phyloP scores from a whole-genome alignment of 2,329 filamentous ascomycete species.

The Epichloe sibirici region DNA sequence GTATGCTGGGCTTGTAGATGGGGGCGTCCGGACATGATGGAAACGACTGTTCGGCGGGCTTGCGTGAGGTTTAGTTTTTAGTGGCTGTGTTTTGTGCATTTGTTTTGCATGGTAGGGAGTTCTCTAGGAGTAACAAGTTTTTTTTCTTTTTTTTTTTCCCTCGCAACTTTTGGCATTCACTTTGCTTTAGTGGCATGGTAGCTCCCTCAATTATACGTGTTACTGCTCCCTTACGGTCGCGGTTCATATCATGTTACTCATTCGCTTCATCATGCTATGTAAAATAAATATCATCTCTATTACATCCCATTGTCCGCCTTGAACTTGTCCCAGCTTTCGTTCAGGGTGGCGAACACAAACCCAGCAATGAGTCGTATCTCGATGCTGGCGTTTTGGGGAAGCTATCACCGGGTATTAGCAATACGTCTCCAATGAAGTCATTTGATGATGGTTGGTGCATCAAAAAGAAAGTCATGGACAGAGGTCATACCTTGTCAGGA shows the following conservation, averaged over 20 bases:
- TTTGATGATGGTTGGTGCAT: no score
- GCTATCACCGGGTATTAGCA: constrained; percentile 26
- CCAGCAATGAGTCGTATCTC: constrained; percentile 55
- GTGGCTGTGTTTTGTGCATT: background rate
- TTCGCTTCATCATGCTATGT: constrained; percentile 5
- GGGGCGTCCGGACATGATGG: background rate
- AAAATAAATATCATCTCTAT: background rate
- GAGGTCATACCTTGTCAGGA: constrained; percentile 76
- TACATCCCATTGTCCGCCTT: constrained; percentile 56
- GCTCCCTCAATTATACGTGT: background rate
- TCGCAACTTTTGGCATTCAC: background rate
- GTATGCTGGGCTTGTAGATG: constrained; percentile 58
- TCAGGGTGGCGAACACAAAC: constrained; percentile 54
- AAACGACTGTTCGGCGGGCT: background rate
- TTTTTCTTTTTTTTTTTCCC: background rate
- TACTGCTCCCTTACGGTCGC: background rate
- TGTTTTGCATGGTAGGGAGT: constrained; percentile 14
- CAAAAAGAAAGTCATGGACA: no score
- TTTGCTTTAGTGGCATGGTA: background rate
- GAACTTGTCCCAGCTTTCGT: constrained; percentile 64
- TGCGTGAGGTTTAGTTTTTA: background rate
- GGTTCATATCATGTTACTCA: background rate
- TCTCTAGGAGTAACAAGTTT: constrained; percentile 6
- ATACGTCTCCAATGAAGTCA: no score
- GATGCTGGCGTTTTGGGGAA: constrained; percentile 53